Evolutionary conservation across 2,329 filamentous ascomycete genomes (phyloP).

Genomic region (Acephala macrosclerotiorum): DNA sequence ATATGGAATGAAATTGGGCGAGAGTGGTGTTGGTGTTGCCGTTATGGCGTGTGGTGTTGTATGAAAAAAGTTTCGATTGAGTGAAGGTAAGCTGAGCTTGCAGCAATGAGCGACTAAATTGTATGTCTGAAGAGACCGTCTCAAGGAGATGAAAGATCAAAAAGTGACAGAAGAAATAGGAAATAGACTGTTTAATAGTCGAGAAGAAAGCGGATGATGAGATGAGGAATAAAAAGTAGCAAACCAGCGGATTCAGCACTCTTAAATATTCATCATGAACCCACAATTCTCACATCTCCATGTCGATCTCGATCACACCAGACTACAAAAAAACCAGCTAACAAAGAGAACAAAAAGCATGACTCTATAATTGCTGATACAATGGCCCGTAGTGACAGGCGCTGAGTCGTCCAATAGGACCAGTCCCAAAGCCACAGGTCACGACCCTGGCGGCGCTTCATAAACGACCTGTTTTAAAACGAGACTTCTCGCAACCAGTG

Average conservation of each 20-base stretch:
- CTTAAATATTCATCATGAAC: conserved; percentile 41
- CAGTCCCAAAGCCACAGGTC: conserved; percentile 22
- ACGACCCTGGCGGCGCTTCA: conserved; percentile 37
- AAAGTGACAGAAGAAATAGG: conserved; percentile 27
- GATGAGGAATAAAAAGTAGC: conserved; percentile 35
- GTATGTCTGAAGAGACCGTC: conserved; percentile 42
- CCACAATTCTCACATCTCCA: conserved; percentile 9
- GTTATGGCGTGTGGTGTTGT: conserved; percentile 18
- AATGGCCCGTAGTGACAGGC: conserved; percentile 39
- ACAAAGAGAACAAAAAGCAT: conserved; percentile 24
- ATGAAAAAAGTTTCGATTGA: conserved; percentile 21
- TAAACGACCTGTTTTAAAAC: conserved; percentile 28
- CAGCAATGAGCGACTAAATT: conserved; percentile 36
- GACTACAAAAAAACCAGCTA: conserved; percentile 19
- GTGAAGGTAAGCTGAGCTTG: conserved; percentile 37
- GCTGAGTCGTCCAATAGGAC: conserved; percentile 43
- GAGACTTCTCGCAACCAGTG: conserved; percentile 32
- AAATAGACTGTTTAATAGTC: conserved; percentile 37
- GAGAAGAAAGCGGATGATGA: conserved; percentile 35
- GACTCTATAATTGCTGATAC: conserved; percentile 46
- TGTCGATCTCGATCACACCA: conserved; percentile 29
- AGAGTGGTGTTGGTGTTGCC: conserved; percentile 25
- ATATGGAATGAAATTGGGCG: conserved; percentile 27
- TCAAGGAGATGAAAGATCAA: conserved; percentile 32
- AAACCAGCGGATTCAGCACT: conserved; percentile 35